Percentiles rank a stretch among this genome's conserved stretches.
These are phyloP conservation scores for Fusarium beomiforme DNA, from an alignment of 2,329 filamentous ascomycete species.

Conservation along the genomic window DNA sequence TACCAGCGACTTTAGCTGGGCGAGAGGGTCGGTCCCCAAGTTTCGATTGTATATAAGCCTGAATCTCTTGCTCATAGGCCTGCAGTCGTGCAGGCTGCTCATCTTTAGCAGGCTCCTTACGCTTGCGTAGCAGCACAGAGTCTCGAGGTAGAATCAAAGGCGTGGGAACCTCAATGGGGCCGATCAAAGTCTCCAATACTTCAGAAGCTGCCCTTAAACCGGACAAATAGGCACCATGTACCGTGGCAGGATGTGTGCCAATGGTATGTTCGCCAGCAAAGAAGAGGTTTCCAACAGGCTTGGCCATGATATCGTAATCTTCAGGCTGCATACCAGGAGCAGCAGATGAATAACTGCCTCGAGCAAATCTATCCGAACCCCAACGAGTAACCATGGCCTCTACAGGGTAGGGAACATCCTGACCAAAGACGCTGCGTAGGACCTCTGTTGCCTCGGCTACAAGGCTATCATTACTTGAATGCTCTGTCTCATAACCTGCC, in stretches of 20 bases:
- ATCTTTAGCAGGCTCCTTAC: constrained; percentile 62
- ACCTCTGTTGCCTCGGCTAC: constrained; percentile 83
- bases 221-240: constrained; percentile 95
- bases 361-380: constrained; percentile 90
- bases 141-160: constrained; percentile 79
- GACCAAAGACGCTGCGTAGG: constrained; percentile 78
- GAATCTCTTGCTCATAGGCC: constrained; percentile 65
- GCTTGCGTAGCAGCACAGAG: constrained; percentile 61
- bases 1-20: constrained; percentile 78
- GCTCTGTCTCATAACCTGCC: constrained; percentile 88
- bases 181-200: constrained; percentile 81
- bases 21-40: constrained; percentile 81
- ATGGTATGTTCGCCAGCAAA: constrained; percentile 98
- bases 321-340: constrained; percentile 82
- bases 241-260: constrained; percentile 93
- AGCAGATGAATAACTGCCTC: constrained; percentile 95
- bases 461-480: constrained; percentile 77
- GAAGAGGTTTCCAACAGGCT: constrained; percentile 84
- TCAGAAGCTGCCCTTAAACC: constrained; percentile 90
- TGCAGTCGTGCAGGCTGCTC: constrained; percentile 63
- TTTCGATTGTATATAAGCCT: constrained; percentile 60
- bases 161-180: constrained; percentile 79
- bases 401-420: constrained; percentile 76
- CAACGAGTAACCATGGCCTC: constrained; percentile 93
- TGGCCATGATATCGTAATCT: constrained; percentile 94